phyloP scores from a whole-genome alignment of 2,329 filamentous ascomycete genomes.

The Fusarium camptoceras region DNA sequence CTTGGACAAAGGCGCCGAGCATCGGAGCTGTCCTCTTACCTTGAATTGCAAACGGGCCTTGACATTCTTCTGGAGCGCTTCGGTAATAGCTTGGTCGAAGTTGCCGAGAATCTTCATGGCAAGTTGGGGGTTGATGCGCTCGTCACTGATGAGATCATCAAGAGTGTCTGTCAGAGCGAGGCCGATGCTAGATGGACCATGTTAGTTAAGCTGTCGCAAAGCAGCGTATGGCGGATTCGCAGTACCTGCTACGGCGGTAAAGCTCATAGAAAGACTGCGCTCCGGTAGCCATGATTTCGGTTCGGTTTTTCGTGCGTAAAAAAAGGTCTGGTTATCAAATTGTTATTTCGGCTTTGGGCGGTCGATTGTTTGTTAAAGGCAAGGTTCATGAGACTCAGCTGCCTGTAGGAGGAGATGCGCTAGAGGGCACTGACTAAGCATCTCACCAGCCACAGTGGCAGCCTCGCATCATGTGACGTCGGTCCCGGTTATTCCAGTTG shows the following conservation, averaged over 20 bases:
- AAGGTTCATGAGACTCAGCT: constrained; percentile 30
- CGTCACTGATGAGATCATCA: constrained; percentile 93
- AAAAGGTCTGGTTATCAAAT: background rate
- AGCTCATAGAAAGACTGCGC: constrained; percentile 85
- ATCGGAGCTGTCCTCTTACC: constrained; percentile 63
- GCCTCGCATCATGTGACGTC: constrained; percentile 54
- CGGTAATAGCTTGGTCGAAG: constrained; percentile 93
- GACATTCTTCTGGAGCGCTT: constrained; percentile 91
- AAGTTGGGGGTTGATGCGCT: constrained; percentile 95
- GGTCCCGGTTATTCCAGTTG: constrained; percentile 40
- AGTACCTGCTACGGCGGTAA: constrained; percentile 97
- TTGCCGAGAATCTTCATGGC: constrained; percentile 98
- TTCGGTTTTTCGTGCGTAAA: background rate
- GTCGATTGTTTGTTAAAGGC: constrained; percentile 24
- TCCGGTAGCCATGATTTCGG: constrained; percentile 59
- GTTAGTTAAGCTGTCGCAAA: constrained; percentile 49
- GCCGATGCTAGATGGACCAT: constrained; percentile 76
- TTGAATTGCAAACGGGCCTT: constrained; percentile 94
- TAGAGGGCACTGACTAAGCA: constrained; percentile 45
- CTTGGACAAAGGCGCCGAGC: background rate
- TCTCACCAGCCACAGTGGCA: constrained; percentile 23
- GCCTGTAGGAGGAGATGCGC: constrained; percentile 23
- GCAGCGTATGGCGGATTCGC: constrained; percentile 43
- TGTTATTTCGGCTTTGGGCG: constrained; percentile 2
- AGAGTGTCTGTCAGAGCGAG: constrained; percentile 94